These are phyloP conservation scores for Schizosaccharomyces cryophilus DNA, from an alignment of 805 yeast genomes.

Conservation along the genomic window DNA sequence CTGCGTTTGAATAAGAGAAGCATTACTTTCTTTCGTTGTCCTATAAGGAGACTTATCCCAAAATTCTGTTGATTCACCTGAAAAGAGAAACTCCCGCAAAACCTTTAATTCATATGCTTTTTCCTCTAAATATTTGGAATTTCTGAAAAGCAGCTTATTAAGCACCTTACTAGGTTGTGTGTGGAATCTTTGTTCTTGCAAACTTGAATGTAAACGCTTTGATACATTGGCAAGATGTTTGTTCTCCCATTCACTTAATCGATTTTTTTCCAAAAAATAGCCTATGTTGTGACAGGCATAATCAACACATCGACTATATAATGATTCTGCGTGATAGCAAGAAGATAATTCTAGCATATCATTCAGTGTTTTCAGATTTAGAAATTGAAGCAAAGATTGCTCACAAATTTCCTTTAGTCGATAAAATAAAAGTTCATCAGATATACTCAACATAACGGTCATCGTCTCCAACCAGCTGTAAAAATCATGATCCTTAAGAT, in stretches of 20 bases:
- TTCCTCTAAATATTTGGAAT: slow-evolving; percentile 16
- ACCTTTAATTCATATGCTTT: slow-evolving; percentile 10
- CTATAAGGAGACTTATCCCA: slow-evolving; percentile 17
- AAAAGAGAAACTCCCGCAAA: slow-evolving; percentile 23
- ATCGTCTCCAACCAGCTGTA: not conserved
- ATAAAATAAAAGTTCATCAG: not conserved
- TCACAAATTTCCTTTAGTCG: not conserved
- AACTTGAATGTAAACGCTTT: slow-evolving; percentile 17
- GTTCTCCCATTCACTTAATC: not conserved
- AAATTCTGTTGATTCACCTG: slow-evolving; percentile 36
- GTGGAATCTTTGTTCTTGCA: slow-evolving; percentile 18
- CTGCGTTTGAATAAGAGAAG: not conserved
- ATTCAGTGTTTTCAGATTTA: not conserved
- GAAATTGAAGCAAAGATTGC: not conserved
- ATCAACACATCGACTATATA: not conserved
- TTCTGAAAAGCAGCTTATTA: slow-evolving; percentile 29
- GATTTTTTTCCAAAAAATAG: not conserved
- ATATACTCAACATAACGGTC: not conserved
- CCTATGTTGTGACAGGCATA: not conserved
- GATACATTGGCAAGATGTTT: not conserved
- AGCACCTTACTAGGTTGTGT: slow-evolving; percentile 27
- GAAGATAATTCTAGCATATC: not conserved
- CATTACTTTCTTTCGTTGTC: not conserved
- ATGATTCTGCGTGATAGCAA: not conserved
- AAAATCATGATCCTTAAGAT: not conserved